phyloP scores from a whole-genome alignment of 805 yeast species.

The Millerago galiae region DNA sequence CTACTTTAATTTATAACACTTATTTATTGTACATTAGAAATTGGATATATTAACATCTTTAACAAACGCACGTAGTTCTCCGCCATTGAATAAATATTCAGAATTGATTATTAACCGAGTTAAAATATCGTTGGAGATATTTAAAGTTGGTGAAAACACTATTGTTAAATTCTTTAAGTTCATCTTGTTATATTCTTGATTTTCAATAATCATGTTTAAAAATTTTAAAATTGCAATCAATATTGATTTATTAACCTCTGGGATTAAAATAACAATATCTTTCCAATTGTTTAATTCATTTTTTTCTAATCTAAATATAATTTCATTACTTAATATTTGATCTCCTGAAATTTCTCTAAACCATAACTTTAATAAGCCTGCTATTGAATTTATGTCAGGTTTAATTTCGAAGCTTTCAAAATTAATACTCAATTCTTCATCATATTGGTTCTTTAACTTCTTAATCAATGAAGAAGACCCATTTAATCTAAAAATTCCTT shows the following conservation, averaged over 20 bases:
- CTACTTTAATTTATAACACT: no score
- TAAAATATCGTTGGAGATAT: slow-evolving; percentile 56
- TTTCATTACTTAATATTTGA: slow-evolving; percentile 50
- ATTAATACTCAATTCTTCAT: slow-evolving; percentile 62
- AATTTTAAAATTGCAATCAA: slow-evolving; percentile 62
- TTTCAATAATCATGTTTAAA: slow-evolving; percentile 55
- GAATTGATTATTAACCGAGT: slow-evolving; percentile 57
- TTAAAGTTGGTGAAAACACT: slow-evolving; percentile 77
- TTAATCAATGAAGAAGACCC: slow-evolving; percentile 80
- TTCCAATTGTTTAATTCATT: slow-evolving; percentile 28
- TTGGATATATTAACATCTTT: slow-evolving; percentile 49
- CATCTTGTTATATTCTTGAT: slow-evolving; percentile 72
- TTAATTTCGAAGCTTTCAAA: slow-evolving; percentile 36
- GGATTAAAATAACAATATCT: slow-evolving; percentile 33
- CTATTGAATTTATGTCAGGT: slow-evolving; percentile 75
- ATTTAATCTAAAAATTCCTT: slow-evolving; percentile 85
- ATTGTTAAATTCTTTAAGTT: slow-evolving; percentile 70
- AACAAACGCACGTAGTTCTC: slow-evolving; percentile 41
- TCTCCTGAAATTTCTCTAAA: slow-evolving; percentile 69
- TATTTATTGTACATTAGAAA: slow-evolving; percentile 10
- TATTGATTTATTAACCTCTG: slow-evolving; percentile 50
- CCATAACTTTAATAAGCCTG: slow-evolving; percentile 80
- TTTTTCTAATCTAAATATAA: slow-evolving; percentile 31
- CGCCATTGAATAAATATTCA: slow-evolving; percentile 52
- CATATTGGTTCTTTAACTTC: slow-evolving; percentile 62